These are phyloP conservation scores for Candida sphagnicola DNA, from an alignment of 805 yeast species.

Conservation along the genomic window DNA sequence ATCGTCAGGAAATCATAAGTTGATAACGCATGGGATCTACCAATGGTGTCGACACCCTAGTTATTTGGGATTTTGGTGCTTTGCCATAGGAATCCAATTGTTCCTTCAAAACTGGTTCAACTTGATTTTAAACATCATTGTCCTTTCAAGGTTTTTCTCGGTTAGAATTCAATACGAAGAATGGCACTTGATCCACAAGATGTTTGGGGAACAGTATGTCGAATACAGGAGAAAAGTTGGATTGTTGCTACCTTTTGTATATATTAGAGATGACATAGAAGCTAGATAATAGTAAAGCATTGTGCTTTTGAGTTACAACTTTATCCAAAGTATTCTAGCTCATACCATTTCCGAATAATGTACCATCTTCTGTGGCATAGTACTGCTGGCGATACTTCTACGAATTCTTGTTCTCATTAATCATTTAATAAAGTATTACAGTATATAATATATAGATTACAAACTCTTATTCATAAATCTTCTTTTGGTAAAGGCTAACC, in stretches of 20 bases:
- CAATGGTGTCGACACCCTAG: conserved; percentile 32
- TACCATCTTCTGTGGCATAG: no score
- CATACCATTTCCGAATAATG: no score
- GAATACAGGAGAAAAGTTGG: conserved; percentile 19
- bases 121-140: conserved; percentile 11
- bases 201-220: conserved; percentile 25
- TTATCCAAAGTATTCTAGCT: no score
- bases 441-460: no score
- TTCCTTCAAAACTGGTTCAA: conserved; percentile 20
- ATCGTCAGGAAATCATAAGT: conserved; percentile 7
- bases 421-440: not conserved
- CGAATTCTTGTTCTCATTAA: no score
- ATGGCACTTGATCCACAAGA: conserved; percentile 19
- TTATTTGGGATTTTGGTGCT: conserved; percentile 34
- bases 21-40: conserved; percentile 34
- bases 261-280: not conserved
- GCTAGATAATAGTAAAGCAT: no score
- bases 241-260: conserved; percentile 26
- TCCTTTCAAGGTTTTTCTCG: conserved; percentile 23
- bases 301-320: no score
- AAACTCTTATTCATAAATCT: conserved; percentile 92
- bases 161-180: conserved; percentile 34
- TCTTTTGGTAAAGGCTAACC: conserved; percentile 95
- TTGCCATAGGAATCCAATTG: conserved; percentile 28
- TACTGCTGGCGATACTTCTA: no score